Conservation (phyloP, 2,329 filamentous ascomycete genomes). For the Aaosphaeria pasadenensis region DNA sequence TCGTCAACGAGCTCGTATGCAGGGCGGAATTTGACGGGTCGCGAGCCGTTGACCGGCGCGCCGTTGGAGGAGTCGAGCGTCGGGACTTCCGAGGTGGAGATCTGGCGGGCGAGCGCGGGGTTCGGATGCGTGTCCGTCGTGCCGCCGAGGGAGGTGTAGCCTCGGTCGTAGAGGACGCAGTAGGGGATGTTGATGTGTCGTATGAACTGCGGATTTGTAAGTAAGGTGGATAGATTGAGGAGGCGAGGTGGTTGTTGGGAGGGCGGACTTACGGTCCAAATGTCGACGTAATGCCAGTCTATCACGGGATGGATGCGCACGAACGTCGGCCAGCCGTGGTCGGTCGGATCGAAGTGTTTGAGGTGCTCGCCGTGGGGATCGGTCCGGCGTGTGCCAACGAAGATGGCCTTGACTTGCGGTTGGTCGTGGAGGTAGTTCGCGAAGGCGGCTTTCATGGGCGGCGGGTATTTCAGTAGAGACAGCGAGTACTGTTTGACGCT, state of each 20-base stretch:
- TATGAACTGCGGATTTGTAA: constrained; percentile 60
- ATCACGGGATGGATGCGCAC: constrained; percentile 94
- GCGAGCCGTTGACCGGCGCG: constrained; percentile 6
- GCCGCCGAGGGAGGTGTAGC: constrained; percentile 91
- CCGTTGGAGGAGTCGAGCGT: constrained; percentile 11
- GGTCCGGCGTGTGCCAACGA: constrained; percentile 84
- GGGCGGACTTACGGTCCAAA: constrained; percentile 73
- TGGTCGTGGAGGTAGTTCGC: constrained; percentile 68
- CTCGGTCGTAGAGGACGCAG: constrained; percentile 80
- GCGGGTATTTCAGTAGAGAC: constrained; percentile 68
- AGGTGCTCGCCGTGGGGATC: constrained; percentile 83
- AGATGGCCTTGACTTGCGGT: constrained; percentile 69
- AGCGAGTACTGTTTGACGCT: constrained; percentile 71
- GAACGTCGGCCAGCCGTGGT: constrained; percentile 85
- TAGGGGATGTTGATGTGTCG: constrained; percentile 77
- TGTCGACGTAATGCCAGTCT: constrained; percentile 95
- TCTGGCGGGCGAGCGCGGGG: constrained; percentile 52
- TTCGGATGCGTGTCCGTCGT: constrained; percentile 87
- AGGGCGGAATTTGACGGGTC: constrained; percentile 30
- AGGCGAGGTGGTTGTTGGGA: no score
- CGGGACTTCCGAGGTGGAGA: constrained; percentile 10
- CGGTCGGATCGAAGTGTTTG: constrained; percentile 81
- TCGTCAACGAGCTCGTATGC: constrained; percentile 41
- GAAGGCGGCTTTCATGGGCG: constrained; percentile 80
- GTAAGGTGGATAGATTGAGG: neutral